A percentile compares a stretch with the other conserved stretches of the same genome.
phyloP scores from a whole-genome alignment of 225 moss, liverwort and hornwort genomes.

The Sphagnum tenellum region DNA sequence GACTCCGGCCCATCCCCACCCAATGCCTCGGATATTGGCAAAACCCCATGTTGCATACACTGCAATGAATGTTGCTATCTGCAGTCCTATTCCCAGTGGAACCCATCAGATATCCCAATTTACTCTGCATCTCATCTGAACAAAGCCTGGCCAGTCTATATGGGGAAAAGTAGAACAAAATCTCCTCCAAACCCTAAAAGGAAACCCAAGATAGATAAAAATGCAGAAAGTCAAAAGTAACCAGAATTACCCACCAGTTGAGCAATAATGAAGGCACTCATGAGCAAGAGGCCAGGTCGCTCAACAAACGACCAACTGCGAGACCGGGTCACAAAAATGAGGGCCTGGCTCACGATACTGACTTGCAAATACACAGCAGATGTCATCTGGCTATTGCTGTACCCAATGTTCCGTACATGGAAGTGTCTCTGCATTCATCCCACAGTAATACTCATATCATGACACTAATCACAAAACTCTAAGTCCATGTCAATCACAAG shows the following conservation, averaged over 20 bases:
- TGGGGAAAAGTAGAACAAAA: no score
- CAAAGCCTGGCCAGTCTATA: no score
- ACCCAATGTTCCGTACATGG: constrained; percentile 21
- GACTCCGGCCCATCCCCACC: constrained; percentile 70
- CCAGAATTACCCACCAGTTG: constrained; percentile 20
- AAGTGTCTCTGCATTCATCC: constrained; percentile 17
- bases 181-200: no score
- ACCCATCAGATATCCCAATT: no score
- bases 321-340: constrained; percentile 46
- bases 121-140: no score
- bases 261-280: constrained; percentile 29
- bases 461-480: no score
- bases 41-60: constrained; percentile 61
- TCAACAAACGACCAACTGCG: constrained; percentile 38
- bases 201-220: no score
- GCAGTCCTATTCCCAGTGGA: not conserved
- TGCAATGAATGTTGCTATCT: constrained; percentile 63
- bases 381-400: constrained; percentile 6
- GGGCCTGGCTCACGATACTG: constrained; percentile 46
- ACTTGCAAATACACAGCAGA: constrained; percentile 48
- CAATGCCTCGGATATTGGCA: constrained; percentile 36
- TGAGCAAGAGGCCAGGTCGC: constrained; percentile 26
- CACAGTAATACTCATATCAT: no score
- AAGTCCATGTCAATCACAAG: no score
- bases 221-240: no score